phyloP scores from a whole-genome alignment of 2,329 filamentous ascomycete species.

The Endothia cerciana region DNA sequence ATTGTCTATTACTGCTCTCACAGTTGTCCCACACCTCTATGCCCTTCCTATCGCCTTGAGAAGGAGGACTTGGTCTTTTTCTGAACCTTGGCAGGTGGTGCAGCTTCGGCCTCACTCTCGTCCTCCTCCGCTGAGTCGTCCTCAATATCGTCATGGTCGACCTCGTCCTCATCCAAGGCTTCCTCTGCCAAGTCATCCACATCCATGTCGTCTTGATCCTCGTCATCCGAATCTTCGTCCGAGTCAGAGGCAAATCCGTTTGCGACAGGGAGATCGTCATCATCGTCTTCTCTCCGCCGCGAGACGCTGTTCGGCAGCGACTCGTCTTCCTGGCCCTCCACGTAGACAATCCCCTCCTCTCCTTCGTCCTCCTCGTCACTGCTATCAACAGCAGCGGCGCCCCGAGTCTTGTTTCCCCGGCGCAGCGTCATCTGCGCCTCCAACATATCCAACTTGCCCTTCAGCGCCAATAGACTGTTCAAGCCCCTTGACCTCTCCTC shows the following conservation, averaged over 20 bases:
- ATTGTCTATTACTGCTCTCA: not conserved
- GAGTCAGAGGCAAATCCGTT: slow-evolving; percentile 62
- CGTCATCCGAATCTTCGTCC: slow-evolving; percentile 61
- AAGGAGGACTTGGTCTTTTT: slow-evolving; percentile 37
- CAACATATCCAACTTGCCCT: slow-evolving; percentile 94
- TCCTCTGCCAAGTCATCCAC: slow-evolving; percentile 31
- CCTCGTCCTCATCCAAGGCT: slow-evolving; percentile 40
- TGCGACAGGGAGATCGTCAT: slow-evolving; percentile 60
- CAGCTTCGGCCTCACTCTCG: slow-evolving; percentile 37
- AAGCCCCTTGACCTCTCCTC: slow-evolving; percentile 84
- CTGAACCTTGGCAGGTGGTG: slow-evolving; percentile 42
- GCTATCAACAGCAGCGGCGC: slow-evolving; percentile 53
- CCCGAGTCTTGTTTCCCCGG: slow-evolving; percentile 55
- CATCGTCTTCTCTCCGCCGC: slow-evolving; percentile 56
- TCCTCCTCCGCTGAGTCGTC: slow-evolving; percentile 38
- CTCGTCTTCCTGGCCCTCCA: slow-evolving; percentile 76
- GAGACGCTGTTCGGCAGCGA: slow-evolving; percentile 42
- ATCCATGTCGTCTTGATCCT: slow-evolving; percentile 44
- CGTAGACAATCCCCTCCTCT: slow-evolving; percentile 79
- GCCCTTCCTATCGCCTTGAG: slow-evolving; percentile 32
- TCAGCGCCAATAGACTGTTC: slow-evolving; percentile 80
- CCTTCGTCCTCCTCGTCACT: slow-evolving; percentile 61
- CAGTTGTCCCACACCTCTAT: not conserved
- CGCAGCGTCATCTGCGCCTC: slow-evolving; percentile 86
- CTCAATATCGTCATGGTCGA: slow-evolving; percentile 42